Evolutionary conservation across 2,329 filamentous ascomycete genomes (phyloP).

Genomic region (Paracorniculantispora psalliotae): DNA sequence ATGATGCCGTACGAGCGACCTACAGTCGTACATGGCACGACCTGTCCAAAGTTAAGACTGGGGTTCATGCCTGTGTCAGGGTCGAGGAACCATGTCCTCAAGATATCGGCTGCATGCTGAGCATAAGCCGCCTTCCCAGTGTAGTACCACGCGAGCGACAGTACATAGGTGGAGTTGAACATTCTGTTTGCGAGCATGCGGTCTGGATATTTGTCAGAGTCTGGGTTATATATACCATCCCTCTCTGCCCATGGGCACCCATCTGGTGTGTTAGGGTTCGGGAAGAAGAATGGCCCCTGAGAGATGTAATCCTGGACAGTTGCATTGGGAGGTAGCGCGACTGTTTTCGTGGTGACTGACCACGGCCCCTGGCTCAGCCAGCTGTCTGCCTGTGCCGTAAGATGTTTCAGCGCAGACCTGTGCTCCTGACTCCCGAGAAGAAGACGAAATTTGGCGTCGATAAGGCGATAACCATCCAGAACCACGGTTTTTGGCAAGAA

Average conservation of each 20-base stretch:
- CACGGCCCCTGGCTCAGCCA: constrained; percentile 23
- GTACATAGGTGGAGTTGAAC: constrained; percentile 22
- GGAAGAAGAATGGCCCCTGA: constrained; percentile 23
- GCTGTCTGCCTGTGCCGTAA: constrained; percentile 16
- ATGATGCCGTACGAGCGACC: constrained; percentile 21
- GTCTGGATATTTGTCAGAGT: constrained; percentile 20
- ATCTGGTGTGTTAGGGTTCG: constrained; percentile 15
- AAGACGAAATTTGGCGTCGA: constrained; percentile 12
- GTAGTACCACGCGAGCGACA: constrained; percentile 25
- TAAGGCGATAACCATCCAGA: constrained; percentile 16
- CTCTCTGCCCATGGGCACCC: constrained; percentile 22
- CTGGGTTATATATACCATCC: constrained; percentile 24
- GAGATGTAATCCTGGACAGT: constrained; percentile 21
- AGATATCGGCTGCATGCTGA: constrained; percentile 20
- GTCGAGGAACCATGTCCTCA: constrained; percentile 24
- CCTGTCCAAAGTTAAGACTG: constrained; percentile 21
- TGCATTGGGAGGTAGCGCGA: constrained; percentile 16
- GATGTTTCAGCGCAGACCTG: constrained; percentile 10
- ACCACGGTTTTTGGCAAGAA: constrained; percentile 15
- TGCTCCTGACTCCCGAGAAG: neutral
- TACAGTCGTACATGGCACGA: constrained; percentile 19
- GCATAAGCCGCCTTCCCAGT: constrained; percentile 21
- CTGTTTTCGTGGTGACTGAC: constrained; percentile 21
- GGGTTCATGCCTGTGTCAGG: constrained; percentile 23
- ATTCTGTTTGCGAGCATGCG: constrained; percentile 19